These are phyloP conservation scores for Cercospora sesami DNA, from an alignment of 2,329 filamentous ascomycete genomes.

Conservation along the genomic window DNA sequence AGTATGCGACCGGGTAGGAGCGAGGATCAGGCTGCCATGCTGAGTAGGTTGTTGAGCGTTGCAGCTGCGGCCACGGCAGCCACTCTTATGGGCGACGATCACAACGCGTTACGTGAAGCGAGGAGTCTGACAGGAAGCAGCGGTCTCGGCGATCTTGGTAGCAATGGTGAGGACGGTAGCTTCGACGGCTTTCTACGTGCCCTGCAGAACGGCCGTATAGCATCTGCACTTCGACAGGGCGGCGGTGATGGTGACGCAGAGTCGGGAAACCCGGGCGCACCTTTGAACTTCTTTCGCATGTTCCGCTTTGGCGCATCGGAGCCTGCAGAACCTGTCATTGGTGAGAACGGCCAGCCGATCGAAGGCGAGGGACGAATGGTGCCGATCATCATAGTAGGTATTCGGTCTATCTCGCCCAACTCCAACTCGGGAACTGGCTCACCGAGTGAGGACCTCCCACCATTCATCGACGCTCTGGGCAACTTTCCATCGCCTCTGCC, in stretches of 20 bases:
- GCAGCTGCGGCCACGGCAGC: conserved; percentile 65
- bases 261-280: conserved; percentile 48
- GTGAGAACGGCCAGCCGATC: conserved; percentile 32
- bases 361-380: conserved; percentile 60
- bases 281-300: conserved; percentile 68
- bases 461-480: conserved; percentile 54
- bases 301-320: conserved; percentile 62
- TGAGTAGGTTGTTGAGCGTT: conserved; percentile 62
- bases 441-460: conserved; percentile 50
- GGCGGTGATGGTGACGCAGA: conserved; percentile 41
- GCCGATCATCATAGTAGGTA: conserved; percentile 69
- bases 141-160: conserved; percentile 36
- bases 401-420: conserved; percentile 62
- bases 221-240: conserved; percentile 56
- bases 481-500: conserved; percentile 47
- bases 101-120: conserved; percentile 56
- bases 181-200: conserved; percentile 64
- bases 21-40: conserved; percentile 62
- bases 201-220: conserved; percentile 60
- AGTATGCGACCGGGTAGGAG: conserved; percentile 46
- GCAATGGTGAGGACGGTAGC: conserved; percentile 59
- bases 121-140: conserved; percentile 51
- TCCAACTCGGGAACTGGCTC: conserved; percentile 43
- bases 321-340: conserved; percentile 12
- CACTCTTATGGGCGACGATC: conserved; percentile 62